Percentiles rank a stretch among this genome's conserved stretches.
Evolutionary conservation across 2,329 filamentous ascomycete genomes (phyloP).

Genomic region (Aspergillus fumigatiaffinis): DNA sequence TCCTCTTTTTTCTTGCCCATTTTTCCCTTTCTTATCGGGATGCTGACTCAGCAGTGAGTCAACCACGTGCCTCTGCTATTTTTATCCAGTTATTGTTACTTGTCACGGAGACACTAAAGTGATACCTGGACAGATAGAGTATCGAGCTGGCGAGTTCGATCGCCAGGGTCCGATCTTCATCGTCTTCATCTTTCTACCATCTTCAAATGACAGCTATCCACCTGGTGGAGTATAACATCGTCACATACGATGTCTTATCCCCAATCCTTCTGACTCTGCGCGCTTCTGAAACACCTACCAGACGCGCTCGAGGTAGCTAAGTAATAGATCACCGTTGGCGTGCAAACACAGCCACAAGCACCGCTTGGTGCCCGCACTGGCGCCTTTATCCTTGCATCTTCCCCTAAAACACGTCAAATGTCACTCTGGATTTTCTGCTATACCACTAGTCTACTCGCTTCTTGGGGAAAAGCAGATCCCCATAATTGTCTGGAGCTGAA

Average conservation of each 20-base stretch:
- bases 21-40: neutral
- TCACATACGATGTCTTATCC: neutral
- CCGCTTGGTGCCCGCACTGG: neutral
- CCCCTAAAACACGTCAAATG: neutral
- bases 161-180: neutral
- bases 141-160: neutral
- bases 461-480: neutral
- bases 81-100: slow-evolving; percentile 2
- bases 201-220: neutral
- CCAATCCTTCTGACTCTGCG: neutral
- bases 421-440: neutral
- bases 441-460: neutral
- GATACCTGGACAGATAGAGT: neutral
- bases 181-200: neutral
- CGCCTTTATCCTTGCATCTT: neutral
- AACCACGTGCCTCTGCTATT: slow-evolving; percentile 16
- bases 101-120: too few relatives aligned
- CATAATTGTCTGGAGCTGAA: neutral
- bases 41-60: slow-evolving; percentile 1
- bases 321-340: neutral
- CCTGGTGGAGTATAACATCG: neutral
- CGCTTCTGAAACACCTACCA: neutral
- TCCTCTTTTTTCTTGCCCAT: neutral
- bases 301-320: neutral
- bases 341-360: slow-evolving; percentile 1